Conservation (phyloP, 1,284 basidiomycete genomes). For the Ceratobasidium sp. region DNA sequence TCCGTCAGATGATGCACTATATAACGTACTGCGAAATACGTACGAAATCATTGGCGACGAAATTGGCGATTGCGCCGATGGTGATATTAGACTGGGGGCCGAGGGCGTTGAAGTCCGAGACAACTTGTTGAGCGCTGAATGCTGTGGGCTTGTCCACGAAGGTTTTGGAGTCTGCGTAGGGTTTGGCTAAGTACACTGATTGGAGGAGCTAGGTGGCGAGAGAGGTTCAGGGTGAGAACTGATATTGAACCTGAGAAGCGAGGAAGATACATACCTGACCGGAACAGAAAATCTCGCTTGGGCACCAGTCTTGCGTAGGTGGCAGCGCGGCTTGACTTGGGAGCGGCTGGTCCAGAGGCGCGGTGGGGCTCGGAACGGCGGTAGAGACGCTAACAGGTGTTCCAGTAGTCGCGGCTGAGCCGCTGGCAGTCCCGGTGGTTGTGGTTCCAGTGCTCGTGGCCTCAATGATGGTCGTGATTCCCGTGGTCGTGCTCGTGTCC, state of each 20-base stretch:
- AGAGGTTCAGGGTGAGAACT: slow-evolving; percentile 21
- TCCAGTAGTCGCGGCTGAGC: neutral
- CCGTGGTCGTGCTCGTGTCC: neutral
- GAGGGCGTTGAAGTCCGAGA: slow-evolving; percentile 77
- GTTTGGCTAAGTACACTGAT: slow-evolving; percentile 83
- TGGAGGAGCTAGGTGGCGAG: slow-evolving; percentile 73
- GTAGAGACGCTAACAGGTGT: slow-evolving; percentile 64
- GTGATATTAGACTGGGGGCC: slow-evolving; percentile 65
- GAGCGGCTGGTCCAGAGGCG: slow-evolving; percentile 65
- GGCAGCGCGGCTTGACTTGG: slow-evolving; percentile 79
- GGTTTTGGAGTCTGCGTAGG: slow-evolving; percentile 88
- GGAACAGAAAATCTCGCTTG: slow-evolving; percentile 85
- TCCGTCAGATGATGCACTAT: neutral
- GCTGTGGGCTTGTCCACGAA: slow-evolving; percentile 92
- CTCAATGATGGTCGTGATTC: neutral
- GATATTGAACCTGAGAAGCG: neutral
- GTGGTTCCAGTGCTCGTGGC: neutral
- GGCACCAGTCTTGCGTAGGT: slow-evolving; percentile 82
- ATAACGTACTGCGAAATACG: slow-evolving; percentile 45
- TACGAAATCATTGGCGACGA: slow-evolving; percentile 81
- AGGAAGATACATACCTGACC: slow-evolving; percentile 69
- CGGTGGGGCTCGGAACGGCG: slow-evolving; percentile 73
- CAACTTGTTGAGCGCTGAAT: slow-evolving; percentile 72
- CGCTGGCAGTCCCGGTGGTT: neutral
- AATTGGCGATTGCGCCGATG: slow-evolving; percentile 65